Base-by-base conservation (phyloP, 2,329 filamentous ascomycete species). In the Chaetomium olivaceum region DNA sequence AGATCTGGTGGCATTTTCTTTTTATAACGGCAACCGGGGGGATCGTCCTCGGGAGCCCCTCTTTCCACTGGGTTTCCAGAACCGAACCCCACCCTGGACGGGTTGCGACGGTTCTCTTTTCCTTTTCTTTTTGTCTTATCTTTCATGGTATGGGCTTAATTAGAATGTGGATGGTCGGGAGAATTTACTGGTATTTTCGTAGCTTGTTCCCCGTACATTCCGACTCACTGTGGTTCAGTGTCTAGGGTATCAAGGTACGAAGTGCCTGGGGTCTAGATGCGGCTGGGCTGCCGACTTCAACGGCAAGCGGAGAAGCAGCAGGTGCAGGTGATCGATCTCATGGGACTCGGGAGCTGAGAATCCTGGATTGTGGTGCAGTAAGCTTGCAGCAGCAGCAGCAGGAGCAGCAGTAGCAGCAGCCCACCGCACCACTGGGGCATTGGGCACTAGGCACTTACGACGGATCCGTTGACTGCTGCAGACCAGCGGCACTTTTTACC, bases 21-120 rank as follows among this genome's bases (percentile, higher is more conserved):
- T 66, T 66, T 63, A 36, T 66, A 66, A 66, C 64, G 59, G 63
- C 54, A 29, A 14, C 29, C 33, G 29, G 58, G 52, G 52, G 25
- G 27, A 29, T 27, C 16, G 23, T 19, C 27, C 12, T 21, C 2
- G 57, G 2, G 36, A 58, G 46, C 52, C 36, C 54, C 46, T 58
- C 54, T 33, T 56, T 29, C 39, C 27, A 14, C 7, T 43, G 12
- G 36, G 36, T 46, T 46, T 46, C 55, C 55, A 58, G 21, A 33
- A 31, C 9, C 36, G 21, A 33, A 48, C 51, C 27, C 51, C 51
- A 57, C 60, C 48, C 36, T 43, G 36, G 36, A 43, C 36, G 36
- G 16, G 1, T 12, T 43, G 11, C 11, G 19, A 12, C 16, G 4
- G 3, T 43, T 43, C 14, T 43, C 36, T 43, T 43, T 43, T 43